Percentiles rank a stretch among this genome's conserved stretches.
Conservation (phyloP, 1,284 basidiomycete species). For the Cutaneotrichosporon curvatum region DNA sequence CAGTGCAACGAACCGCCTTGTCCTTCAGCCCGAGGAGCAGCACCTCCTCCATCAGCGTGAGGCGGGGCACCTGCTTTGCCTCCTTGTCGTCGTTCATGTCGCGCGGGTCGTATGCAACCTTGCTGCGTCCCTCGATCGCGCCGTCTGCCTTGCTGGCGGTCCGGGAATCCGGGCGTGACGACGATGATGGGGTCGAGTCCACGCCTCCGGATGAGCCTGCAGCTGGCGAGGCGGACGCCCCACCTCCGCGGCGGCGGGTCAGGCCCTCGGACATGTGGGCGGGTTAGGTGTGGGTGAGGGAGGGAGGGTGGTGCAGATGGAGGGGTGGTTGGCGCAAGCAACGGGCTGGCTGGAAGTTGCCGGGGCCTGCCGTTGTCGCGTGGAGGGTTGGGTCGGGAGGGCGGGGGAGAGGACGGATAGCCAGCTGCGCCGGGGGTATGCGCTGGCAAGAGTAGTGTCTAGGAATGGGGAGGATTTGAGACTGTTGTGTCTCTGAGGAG, state of each 20-base stretch:
- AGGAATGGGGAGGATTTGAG: too few species aligned
- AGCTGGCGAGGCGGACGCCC: conserved; percentile 12
- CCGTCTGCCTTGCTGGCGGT: conserved; percentile 3
- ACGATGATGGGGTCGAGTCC: conserved; percentile 7
- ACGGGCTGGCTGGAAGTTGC: background rate
- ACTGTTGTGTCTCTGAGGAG: too few species aligned
- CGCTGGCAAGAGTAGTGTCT: too few species aligned
- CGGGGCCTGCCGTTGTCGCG: background rate
- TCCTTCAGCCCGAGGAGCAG: conserved; percentile 85
- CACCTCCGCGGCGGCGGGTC: conserved; percentile 42
- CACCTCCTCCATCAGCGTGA: conserved; percentile 97
- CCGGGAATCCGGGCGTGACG: conserved; percentile 5
- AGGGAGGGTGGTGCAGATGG: background rate
- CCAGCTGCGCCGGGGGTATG: too few species aligned
- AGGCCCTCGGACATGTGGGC: conserved; percentile 39
- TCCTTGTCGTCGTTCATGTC: conserved; percentile 77
- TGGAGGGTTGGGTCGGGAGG: background rate
- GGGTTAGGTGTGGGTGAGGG: background rate
- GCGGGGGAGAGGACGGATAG: too few species aligned
- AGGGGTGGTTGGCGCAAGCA: background rate
- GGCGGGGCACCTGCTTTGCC: conserved; percentile 64
- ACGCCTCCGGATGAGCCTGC: conserved; percentile 2
- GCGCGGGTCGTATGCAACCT: conserved; percentile 88
- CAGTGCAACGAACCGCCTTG: conserved; percentile 60
- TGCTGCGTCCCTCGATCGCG: conserved; percentile 62